A percentile compares a stretch with the other conserved stretches of the same genome.
phyloP scores from a whole-genome alignment of 2,329 filamentous ascomycete species.

The Grosmannia penicillata region DNA sequence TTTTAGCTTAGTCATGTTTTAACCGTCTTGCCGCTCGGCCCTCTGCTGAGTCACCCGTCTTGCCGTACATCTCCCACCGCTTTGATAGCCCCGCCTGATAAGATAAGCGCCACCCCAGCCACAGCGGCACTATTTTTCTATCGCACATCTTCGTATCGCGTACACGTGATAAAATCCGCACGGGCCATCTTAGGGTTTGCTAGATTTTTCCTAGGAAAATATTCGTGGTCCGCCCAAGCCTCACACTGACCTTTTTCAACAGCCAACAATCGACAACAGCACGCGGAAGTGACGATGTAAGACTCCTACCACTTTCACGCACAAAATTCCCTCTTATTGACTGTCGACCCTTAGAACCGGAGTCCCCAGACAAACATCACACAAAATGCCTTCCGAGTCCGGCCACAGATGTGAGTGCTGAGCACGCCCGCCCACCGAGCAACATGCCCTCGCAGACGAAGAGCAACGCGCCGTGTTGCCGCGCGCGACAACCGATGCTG shows the following conservation, averaged over 20 bases:
- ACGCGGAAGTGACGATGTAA: slow-evolving; percentile 12
- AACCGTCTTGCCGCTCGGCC: too few species aligned
- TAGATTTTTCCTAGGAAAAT: slow-evolving; percentile 8
- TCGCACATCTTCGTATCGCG: background rate
- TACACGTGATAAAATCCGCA: slow-evolving; percentile 1
- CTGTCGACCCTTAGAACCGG: slow-evolving; percentile 13
- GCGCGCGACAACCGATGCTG: too few species aligned
- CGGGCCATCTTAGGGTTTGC: slow-evolving; percentile 4
- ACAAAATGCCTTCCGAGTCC: slow-evolving; percentile 76
- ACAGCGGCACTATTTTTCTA: background rate
- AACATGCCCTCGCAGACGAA: background rate
- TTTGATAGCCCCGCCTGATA: too few species aligned
- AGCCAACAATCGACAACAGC: slow-evolving; percentile 10
- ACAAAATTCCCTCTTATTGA: background rate
- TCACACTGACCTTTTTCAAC: slow-evolving; percentile 7
- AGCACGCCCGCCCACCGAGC: too few species aligned
- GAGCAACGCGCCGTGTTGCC: background rate
- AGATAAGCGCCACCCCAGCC: too few species aligned
- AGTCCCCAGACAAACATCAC: slow-evolving; percentile 12
- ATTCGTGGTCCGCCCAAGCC: slow-evolving; percentile 9
- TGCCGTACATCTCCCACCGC: too few species aligned
- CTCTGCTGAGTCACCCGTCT: too few species aligned
- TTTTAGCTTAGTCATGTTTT: too few species aligned
- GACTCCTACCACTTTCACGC: background rate
- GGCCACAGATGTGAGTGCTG: slow-evolving; percentile 71